Evolutionary conservation across 768 basidiomycete species (phyloP).

Genomic region (Lactifluus pinguis): DNA sequence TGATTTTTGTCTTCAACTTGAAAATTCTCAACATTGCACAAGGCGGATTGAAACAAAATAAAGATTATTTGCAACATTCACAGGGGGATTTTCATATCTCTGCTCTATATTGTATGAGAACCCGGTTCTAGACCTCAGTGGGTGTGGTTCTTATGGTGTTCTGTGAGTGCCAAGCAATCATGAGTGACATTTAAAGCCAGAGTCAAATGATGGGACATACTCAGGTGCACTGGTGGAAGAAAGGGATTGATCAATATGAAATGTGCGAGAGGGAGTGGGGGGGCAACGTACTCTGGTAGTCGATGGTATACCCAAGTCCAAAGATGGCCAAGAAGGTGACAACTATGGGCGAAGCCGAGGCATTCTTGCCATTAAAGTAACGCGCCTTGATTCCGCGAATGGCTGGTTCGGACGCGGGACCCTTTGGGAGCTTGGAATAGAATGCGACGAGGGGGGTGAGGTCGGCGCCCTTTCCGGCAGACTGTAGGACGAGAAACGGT

Average conservation of each 20-base stretch:
- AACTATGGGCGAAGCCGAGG: slow-evolving; percentile 60
- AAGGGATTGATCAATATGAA: neutral
- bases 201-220: slow-evolving; percentile 36
- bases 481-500: slow-evolving; percentile 32
- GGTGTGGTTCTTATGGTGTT: slow-evolving; percentile 88
- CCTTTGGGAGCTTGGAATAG: slow-evolving; percentile 96
- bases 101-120: neutral
- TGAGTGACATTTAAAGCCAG: slow-evolving; percentile 22
- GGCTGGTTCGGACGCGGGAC: slow-evolving; percentile 51
- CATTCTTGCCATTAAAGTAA: slow-evolving; percentile 82
- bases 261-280: neutral
- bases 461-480: slow-evolving; percentile 71
- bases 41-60: neutral
- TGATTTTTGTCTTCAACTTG: neutral
- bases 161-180: slow-evolving; percentile 30
- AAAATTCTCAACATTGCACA: neutral
- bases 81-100: neutral
- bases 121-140: slow-evolving; percentile 38
- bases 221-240: slow-evolving; percentile 61
- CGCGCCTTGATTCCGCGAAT: slow-evolving; percentile 65
- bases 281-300: slow-evolving; percentile 73
- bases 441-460: slow-evolving; percentile 85
- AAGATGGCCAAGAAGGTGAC: slow-evolving; percentile 58
- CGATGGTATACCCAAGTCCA: slow-evolving; percentile 75
- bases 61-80: neutral